These are phyloP conservation scores for Phytophthora cactorum DNA, from an alignment of 352 stramenopile species.

Conservation along the genomic window DNA sequence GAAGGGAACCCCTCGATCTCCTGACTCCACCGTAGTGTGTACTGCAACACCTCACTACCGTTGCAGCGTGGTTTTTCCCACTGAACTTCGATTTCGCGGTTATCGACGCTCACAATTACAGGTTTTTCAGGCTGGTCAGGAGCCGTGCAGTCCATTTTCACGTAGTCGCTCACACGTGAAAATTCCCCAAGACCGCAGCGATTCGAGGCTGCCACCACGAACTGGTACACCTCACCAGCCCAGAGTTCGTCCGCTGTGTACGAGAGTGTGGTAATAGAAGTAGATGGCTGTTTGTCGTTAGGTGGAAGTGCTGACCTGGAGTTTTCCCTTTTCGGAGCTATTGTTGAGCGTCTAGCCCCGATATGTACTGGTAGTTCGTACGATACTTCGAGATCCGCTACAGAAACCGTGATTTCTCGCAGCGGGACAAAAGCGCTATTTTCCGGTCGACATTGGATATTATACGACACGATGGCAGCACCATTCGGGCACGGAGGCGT, in stretches of 20 bases:
- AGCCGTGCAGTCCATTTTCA: slow-evolving; percentile 71
- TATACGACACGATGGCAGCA: slow-evolving; percentile 55
- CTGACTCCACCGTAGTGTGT: slow-evolving; percentile 65
- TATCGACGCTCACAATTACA: slow-evolving; percentile 41
- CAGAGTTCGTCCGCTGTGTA: slow-evolving; percentile 54
- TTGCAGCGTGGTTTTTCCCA: slow-evolving; percentile 74
- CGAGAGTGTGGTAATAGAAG: slow-evolving; percentile 20
- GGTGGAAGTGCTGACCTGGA: too few species aligned
- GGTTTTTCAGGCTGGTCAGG: slow-evolving; percentile 55
- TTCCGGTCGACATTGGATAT: slow-evolving; percentile 63
- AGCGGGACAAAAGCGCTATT: slow-evolving; percentile 48
- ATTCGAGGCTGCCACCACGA: slow-evolving; percentile 72
- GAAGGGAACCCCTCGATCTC: slow-evolving; percentile 6
- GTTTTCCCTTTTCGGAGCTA: neutral
- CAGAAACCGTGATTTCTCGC: slow-evolving; percentile 38
- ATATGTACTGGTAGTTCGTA: neutral
- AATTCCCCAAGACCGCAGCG: slow-evolving; percentile 67
- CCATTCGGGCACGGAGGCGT: slow-evolving; percentile 61
- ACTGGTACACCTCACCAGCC: slow-evolving; percentile 79
- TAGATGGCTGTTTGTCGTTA: neutral
- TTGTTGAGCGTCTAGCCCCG: neutral
- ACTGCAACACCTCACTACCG: slow-evolving; percentile 75
- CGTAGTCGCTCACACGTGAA: slow-evolving; percentile 70
- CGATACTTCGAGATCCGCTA: slow-evolving; percentile 31
- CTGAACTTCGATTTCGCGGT: slow-evolving; percentile 45